These are phyloP conservation scores for Acephala macrosclerotiorum DNA, from an alignment of 2,329 filamentous ascomycete genomes.

Conservation along the genomic window DNA sequence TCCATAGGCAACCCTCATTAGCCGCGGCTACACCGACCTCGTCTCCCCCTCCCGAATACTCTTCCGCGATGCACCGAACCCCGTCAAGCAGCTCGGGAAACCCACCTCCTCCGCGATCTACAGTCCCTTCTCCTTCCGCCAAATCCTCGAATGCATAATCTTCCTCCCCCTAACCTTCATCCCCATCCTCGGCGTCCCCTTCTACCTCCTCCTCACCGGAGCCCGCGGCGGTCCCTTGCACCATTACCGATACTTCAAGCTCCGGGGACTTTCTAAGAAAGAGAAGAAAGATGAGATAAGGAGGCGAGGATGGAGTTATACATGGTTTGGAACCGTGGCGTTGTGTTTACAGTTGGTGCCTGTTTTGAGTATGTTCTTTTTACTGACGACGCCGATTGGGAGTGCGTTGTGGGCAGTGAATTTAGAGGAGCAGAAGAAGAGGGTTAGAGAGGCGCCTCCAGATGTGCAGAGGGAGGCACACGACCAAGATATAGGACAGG, in stretches of 20 bases:
- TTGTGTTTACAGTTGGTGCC: constrained; percentile 89
- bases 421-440: constrained; percentile 64
- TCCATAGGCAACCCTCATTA: constrained; percentile 70
- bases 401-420: constrained; percentile 86
- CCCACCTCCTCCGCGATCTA: constrained; percentile 80
- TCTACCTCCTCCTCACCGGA: constrained; percentile 89
- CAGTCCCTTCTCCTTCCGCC: constrained; percentile 88
- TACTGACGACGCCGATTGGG: constrained; percentile 85
- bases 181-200: constrained; percentile 80
- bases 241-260: constrained; percentile 88
- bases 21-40: constrained; percentile 73
- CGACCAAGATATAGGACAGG: constrained; percentile 2
- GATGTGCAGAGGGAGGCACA: background rate
- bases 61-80: constrained; percentile 71
- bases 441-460: constrained; percentile 32
- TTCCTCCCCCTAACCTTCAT: constrained; percentile 87
- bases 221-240: constrained; percentile 87
- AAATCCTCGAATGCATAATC: constrained; percentile 84
- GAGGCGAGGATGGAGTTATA: constrained; percentile 79
- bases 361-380: constrained; percentile 90
- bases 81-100: constrained; percentile 83
- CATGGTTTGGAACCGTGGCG: constrained; percentile 90
- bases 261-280: constrained; percentile 77
- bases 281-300: constrained; percentile 75
- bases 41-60: constrained; percentile 71